Evolutionary conservation across 495 filamentous ascomycete species (phyloP).

Genomic region (Oleoguttula mirabilis): DNA sequence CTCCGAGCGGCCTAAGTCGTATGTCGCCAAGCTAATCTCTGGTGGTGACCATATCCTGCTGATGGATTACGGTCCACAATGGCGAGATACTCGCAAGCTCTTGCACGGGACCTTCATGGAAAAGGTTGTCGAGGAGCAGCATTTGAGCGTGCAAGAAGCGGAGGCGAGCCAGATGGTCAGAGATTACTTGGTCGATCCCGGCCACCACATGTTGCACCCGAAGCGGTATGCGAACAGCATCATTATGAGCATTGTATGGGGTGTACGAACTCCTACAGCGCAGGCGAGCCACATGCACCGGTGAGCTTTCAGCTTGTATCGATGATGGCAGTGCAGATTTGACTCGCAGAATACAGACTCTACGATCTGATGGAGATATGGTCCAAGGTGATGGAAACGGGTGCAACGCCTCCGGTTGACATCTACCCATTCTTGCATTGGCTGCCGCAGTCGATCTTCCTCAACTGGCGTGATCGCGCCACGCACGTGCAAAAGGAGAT

Average conservation of each 20-base stretch:
- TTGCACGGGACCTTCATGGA: conserved; percentile 34
- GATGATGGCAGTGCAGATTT: too few relatives aligned
- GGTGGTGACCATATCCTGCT: conserved; percentile 35
- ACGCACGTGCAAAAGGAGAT: conserved; percentile 31
- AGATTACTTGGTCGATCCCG: conserved; percentile 32
- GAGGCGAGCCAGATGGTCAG: conserved; percentile 37
- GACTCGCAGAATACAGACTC: too few relatives aligned
- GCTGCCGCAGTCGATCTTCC: conserved; percentile 34
- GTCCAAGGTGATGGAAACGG: conserved; percentile 37
- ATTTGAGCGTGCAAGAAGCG: conserved; percentile 35
- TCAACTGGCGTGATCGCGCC: conserved; percentile 32
- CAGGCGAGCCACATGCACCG: conserved; percentile 28
- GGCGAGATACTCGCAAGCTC: conserved; percentile 33
- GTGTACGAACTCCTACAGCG: conserved; percentile 31
- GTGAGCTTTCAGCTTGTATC: too few relatives aligned
- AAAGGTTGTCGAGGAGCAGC: conserved; percentile 32
- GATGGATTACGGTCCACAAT: conserved; percentile 33
- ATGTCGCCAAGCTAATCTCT: conserved; percentile 33
- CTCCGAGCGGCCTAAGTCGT: conserved; percentile 35
- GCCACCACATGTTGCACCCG: conserved; percentile 35
- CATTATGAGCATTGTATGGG: conserved; percentile 33
- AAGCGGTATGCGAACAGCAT: conserved; percentile 32
- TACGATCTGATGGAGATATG: conserved; percentile 40
- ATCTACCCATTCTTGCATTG: conserved; percentile 34
- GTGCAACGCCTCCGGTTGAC: conserved; percentile 42